A percentile compares a stretch with the other conserved stretches of the same genome.
phyloP scores from a whole-genome alignment of 1,139 yeast species.

The Kluyveromyces marxianus region DNA sequence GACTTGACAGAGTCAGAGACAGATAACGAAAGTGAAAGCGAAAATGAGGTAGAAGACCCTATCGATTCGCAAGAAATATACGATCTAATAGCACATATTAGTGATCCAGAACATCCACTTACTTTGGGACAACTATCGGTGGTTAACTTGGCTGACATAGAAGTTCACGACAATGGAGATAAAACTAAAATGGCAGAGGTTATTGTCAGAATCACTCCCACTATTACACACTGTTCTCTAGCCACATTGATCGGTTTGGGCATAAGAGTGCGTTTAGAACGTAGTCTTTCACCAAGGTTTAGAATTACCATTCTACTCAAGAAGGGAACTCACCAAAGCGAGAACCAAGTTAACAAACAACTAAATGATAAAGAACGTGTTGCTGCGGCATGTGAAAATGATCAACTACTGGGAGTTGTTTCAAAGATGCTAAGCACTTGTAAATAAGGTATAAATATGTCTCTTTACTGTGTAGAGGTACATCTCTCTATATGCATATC shows the following conservation, averaged over 20 bases:
- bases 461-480: neutral
- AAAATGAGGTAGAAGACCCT: conserved; percentile 44
- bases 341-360: conserved; percentile 91
- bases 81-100: conserved; percentile 74
- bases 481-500: no score
- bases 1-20: conserved; percentile 17
- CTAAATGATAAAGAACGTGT: conserved; percentile 95
- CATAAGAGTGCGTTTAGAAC: conserved; percentile 80
- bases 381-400: conserved; percentile 98
- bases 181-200: conserved; percentile 62
- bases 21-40: conserved; percentile 12
- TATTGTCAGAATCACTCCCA: conserved; percentile 82
- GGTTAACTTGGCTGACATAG: conserved; percentile 76
- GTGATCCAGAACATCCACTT: conserved; percentile 97
- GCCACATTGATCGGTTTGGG: conserved; percentile 96
- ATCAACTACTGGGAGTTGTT: conserved; percentile 78
- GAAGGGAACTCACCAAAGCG: conserved; percentile 94
- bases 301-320: conserved; percentile 74
- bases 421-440: conserved; percentile 89
- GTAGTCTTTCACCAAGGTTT: conserved; percentile 81
- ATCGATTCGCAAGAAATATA: conserved; percentile 74
- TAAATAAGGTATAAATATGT: conserved; percentile 22
- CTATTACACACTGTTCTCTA: conserved; percentile 93
- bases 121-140: conserved; percentile 93
- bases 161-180: conserved; percentile 50